Base-by-base conservation (phyloP, 2,329 filamentous ascomycete species). In the Xylariomycetidae sp. region DNA sequence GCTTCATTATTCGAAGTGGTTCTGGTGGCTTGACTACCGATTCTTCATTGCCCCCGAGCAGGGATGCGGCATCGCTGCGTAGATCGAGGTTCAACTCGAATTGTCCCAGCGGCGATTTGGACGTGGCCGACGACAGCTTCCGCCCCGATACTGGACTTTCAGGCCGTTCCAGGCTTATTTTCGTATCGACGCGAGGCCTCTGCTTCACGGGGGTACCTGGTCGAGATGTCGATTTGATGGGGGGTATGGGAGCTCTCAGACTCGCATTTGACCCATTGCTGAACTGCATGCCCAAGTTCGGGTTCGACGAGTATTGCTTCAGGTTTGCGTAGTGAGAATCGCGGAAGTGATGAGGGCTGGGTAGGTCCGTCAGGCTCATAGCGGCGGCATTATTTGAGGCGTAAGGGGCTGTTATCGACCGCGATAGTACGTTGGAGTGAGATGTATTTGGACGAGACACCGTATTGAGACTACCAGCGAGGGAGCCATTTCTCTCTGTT, bases 41-140 rank as follows among this genome's bases (percentile, higher is more conserved):
- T n/a, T 50, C 50, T 29, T 53, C 48, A 20, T 55, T 54, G 26
- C 59, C 56, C 16, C 49, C 51, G 30, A 58, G 48, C n/a, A 51
- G 43, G 8, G 55, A 55, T n/a, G 43, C 33, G 10, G 40, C 36
- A 25, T 53, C 49, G 6, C 40, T 43, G 6, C 56, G 48, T 2
- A 45, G 41, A 25, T 51, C 43, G 14, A 59, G 31, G 27, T 56
- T 58, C 25, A 66, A 56, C 31, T 67, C 57, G 25, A 61, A 61
- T n/a, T 61, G 57, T n/a, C 54, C 59, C 8, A 70, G 49, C 1
- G 64, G 61, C 10, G 62, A 67, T 37, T 46, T 62, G 31, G 45
- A 44, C 38, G 67, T 68, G 37, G 70, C 64, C 19, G 69, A 59
- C 10, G 72, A 65, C n/a, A 73, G 57, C n/a, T n/a, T n/a, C n/a